phyloP scores from a whole-genome alignment of 371 early-diverging fungal species.

The Saksenaea vasiformis region DNA sequence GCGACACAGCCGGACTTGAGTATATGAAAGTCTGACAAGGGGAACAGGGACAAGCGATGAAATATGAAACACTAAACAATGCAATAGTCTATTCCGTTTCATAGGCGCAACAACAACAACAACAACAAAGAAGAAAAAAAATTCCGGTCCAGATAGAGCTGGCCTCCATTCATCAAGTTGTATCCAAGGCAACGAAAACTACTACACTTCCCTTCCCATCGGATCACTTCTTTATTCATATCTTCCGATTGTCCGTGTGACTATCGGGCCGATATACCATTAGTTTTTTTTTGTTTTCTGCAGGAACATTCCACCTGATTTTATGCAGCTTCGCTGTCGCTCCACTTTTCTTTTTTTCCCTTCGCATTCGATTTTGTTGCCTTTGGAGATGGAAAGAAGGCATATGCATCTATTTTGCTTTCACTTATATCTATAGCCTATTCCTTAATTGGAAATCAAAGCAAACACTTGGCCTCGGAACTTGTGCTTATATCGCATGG shows the following conservation, averaged over 20 bases:
- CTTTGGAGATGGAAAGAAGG: too few species aligned
- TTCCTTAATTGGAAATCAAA: too few species aligned
- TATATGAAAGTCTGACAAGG: not conserved
- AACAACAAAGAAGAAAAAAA: not conserved
- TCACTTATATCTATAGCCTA: too few species aligned
- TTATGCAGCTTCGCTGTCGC: not conserved
- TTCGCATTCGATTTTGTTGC: too few species aligned
- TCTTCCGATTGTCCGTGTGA: not conserved
- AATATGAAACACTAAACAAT: slow-evolving; percentile 4
- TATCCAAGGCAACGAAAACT: not conserved
- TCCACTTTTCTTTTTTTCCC: too few species aligned
- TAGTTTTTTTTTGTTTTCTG: not conserved
- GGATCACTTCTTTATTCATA: not conserved
- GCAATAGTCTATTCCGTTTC: not conserved
- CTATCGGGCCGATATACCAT: not conserved
- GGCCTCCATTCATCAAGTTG: too few species aligned
- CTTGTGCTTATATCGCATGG: not conserved
- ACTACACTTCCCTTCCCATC: not conserved
- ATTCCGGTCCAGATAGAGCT: not conserved
- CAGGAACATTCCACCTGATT: slow-evolving; percentile 3
- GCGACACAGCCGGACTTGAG: not conserved
- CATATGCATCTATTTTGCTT: too few species aligned
- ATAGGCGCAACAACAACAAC: not conserved
- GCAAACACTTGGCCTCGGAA: not conserved
- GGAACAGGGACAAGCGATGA: not conserved